phyloP scores from a whole-genome alignment of 768 basidiomycete genomes.

The Phlegmacium glaucopus region DNA sequence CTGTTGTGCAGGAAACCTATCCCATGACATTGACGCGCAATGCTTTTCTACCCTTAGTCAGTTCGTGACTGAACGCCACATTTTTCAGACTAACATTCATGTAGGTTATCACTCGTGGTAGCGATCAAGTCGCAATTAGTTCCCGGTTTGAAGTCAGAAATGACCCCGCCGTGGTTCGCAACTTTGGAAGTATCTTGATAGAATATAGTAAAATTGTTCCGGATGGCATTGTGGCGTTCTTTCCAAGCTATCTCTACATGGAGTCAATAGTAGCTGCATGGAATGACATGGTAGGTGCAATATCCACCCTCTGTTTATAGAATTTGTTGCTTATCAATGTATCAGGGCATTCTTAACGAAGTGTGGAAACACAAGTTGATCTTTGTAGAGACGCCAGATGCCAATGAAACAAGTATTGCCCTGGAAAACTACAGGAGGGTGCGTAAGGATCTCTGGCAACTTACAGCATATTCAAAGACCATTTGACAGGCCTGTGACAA shows the following conservation, averaged over 20 bases:
- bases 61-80: constrained; percentile 18
- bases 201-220: constrained; percentile 98
- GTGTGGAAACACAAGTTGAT: constrained; percentile 99
- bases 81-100: constrained; percentile 4
- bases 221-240: constrained; percentile 98
- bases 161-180: constrained; percentile 97
- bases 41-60: constrained; percentile 90
- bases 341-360: constrained; percentile 94
- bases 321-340: not conserved
- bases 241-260: constrained; percentile 99
- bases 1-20: constrained; percentile 95
- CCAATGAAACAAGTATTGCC: constrained; percentile 97
- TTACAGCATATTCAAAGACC: not conserved
- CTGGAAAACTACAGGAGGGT: constrained; percentile 96
- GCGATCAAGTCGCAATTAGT: constrained; percentile 97
- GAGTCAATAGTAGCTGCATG: constrained; percentile 99
- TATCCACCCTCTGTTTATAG: not conserved
- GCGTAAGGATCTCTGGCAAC: constrained; percentile 14
- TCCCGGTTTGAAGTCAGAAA: constrained; percentile 99
- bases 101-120: constrained; percentile 95
- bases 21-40: constrained; percentile 97
- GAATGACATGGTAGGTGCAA: constrained; percentile 92
- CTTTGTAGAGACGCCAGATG: constrained; percentile 98
- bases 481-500: constrained; percentile 90
- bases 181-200: constrained; percentile 96